Percentiles rank a stretch among this genome's conserved stretches.
phyloP scores from a whole-genome alignment of 2,329 filamentous ascomycete genomes.

The Colletotrichum sp. region DNA sequence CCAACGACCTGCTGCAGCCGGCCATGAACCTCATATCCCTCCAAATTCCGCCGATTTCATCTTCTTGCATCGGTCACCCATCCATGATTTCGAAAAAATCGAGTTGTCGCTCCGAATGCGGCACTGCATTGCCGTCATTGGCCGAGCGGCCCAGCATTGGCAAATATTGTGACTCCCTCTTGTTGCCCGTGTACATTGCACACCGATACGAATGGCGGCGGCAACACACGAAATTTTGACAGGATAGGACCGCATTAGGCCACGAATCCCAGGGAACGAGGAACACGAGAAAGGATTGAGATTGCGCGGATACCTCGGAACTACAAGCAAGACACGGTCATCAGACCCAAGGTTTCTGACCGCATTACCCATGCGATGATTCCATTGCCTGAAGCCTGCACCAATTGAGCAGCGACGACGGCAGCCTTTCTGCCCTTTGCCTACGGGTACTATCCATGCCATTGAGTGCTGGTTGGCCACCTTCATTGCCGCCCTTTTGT shows the following conservation, averaged over 20 bases:
- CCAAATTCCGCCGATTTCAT: neutral
- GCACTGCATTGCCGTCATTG: neutral
- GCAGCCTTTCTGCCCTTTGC: neutral
- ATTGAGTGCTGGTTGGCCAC: neutral
- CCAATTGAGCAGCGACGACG: neutral
- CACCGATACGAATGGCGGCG: neutral
- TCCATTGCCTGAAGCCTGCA: conserved; percentile 20
- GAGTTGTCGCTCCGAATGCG: neutral
- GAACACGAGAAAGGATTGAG: conserved; percentile 17
- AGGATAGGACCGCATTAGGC: conserved; percentile 10
- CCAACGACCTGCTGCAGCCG: neutral
- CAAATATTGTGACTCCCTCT: neutral
- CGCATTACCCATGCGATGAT: conserved; percentile 16
- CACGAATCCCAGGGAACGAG: neutral
- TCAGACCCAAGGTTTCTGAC: conserved; percentile 21
- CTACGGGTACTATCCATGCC: conserved; percentile 3
- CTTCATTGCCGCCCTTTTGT: neutral
- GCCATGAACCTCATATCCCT: neutral
- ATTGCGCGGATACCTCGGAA: conserved; percentile 21
- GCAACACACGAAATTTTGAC: neutral
- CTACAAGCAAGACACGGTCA: conserved; percentile 17
- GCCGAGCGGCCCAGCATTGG: neutral
- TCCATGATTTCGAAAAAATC: neutral
- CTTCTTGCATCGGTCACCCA: neutral
- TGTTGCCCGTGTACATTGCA: neutral